Evolutionary conservation across 108 stramenopile species (phyloP), one percentile per base, ranked within the genome.

Genomic region (Nitzschia inconspicua): DNA sequence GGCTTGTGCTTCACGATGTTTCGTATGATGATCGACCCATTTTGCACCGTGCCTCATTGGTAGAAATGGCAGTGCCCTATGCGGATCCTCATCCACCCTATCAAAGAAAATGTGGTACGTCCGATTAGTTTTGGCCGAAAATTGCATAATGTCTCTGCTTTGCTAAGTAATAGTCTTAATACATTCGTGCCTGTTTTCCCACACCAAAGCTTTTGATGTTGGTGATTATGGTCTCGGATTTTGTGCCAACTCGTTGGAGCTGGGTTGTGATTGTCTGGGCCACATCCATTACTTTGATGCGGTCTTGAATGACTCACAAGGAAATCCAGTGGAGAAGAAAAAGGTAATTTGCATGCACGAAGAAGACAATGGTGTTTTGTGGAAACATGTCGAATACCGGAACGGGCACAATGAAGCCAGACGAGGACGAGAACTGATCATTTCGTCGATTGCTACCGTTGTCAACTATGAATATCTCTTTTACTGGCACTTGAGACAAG

Each of bases 291-390:
- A 88, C 64, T 88, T 88, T 63, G 86, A 88, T 51, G 83, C 76
- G 2, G 48, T 26, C 39, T 47, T 87, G 43, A 68, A 41, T 31
- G 83, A 84, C 51, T 44, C 63, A 20, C 13, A 48, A 4, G 83
- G 83, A 13, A 28, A 66, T 13, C 77, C 79, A 0, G 10, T 50
- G 10, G 26, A 47, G 4, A 50, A 52, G 25, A 70, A 71, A 39
- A 82, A 84, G 44, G 86, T 76, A 6, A 63, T 88, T 36, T 88
- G 86, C 66, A 83, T 88, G 83, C 86, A 88, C 72, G 86, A 88
- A 51, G 86, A 88, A 60, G 86, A 88, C 60, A 52, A 42, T 14
- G 86, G 86, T 5, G 26, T 88, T 14, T 53, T 84, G n/a, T 88
- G 76, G 76, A 88, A 84, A 57, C 86, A 88, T 59, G 86, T 88